Evolutionary conservation across 176 grass and related monocot species (phyloP), one percentile per base, ranked within the genome.

Genomic region (Tillandsia fasciculata): DNA sequence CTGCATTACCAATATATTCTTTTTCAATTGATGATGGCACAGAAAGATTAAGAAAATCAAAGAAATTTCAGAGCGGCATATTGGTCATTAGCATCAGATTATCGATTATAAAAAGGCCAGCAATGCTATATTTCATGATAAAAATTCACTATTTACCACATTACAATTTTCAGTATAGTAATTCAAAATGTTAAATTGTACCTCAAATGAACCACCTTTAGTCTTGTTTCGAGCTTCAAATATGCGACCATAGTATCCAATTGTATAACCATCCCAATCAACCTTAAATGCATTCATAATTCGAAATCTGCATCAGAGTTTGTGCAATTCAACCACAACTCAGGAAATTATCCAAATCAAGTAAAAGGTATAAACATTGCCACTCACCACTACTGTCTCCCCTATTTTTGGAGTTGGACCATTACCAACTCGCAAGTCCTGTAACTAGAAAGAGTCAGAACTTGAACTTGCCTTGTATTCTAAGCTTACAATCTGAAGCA

Each of bases 221-320:
- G 93, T 90, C 79, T 97, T 92, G 79, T 97, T 97, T 80, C 93
- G 77, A 71, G 93, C 89, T 92, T 97, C 93, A 75, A 97, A 97
- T 23, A 97, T 92, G 52, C 89, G 89, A 50, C 93, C 93, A 72
- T 97, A 97, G 74, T 97, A 97, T 83, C 93, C 93, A 75, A 97
- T 97, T 59, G 93, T 97, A 76, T 97, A 97, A 63, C 93, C 93
- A 85, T 97, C 93, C 93, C 93, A 97, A 69, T 97, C 93, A 87
- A 97, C 86, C 93, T 97, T 79, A 71, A 73, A 14, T 27, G 59
- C 13, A 76, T 71, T 80, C 67, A 85, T 9, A 84, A 81, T 75
- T 75, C 66, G 27, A 91, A 80, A 70, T 64, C 28, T 70, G 48
- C 51, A 73, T 76, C 74, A 74, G 27, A 63, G 67, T 82, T 69